Evolutionary conservation across 169 alveolate genomes (phyloP), one percentile per base, ranked within the genome.

Genomic region (Plasmodium chabaudi): DNA sequence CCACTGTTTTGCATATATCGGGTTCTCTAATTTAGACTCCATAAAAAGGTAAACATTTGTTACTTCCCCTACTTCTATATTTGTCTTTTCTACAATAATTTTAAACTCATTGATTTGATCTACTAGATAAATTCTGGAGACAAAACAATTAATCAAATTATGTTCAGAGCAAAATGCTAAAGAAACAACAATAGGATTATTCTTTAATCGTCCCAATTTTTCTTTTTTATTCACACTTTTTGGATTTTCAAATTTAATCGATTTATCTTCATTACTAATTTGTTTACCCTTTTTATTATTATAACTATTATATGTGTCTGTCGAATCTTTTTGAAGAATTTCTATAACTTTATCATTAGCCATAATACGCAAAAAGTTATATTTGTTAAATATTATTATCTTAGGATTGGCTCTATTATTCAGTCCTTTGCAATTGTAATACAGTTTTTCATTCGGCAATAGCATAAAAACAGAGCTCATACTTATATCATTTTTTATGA

Each of bases 391-490:
- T 27, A 71, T 25, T n/a, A 2, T 15, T 3, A 71, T 34, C 42
- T 3, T 27, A 5, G 59, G 13, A 15, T 71, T 27, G 13, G 6
- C 51, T 9, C 39, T 27, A 23, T 23, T 42, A 47, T 15, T 7
- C 27, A 77, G 61, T 55, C 89, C 89, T 7, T 25, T 1, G 59
- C 89, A 79, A n/a, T 17, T 59, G 55, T 67, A 79, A 53, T 39
- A 53, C 39, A 79, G 10, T 19, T 57, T 64, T 59, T 79, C 89
- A 57, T 47, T 72, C 9, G 72, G 70, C 10, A 34, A 5, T 34
- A 79, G 21, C 10, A 79, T 49, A 79, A 65, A 79, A 44, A 79
- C 46, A 27, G 82, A 21, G 53, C 84, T 27, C 84, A 79, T 79
- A 34, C 46, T 51, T 6, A 65, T 7, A 59, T 46, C 17, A 34